These are phyloP conservation scores for Ascochyta lentis DNA, from an alignment of 2,329 filamentous ascomycete genomes.

Conservation along the genomic window DNA sequence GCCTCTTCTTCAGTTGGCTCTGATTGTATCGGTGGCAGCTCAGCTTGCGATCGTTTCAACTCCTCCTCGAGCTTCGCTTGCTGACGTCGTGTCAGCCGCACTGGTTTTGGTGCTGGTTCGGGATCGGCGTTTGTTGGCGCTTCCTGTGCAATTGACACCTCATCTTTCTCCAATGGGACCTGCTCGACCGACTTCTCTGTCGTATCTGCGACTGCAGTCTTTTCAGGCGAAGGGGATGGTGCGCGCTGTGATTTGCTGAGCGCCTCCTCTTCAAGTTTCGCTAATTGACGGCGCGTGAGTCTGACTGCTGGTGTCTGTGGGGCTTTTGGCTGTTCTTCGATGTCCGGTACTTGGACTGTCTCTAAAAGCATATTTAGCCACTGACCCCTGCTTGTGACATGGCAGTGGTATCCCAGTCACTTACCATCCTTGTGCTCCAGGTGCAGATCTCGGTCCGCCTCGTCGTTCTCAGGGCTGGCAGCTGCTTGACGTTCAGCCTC, in stretches of 20 bases:
- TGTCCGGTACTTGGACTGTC: conserved; percentile 25
- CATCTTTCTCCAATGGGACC: neutral
- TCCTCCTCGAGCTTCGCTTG: conserved; percentile 7
- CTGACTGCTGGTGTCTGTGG: conserved; percentile 39
- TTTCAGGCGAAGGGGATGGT: neutral
- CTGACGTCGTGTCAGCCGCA: conserved; percentile 6
- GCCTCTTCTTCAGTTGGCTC: conserved; percentile 7
- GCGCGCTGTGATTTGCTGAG: conserved; percentile 31
- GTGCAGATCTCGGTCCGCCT: conserved; percentile 28
- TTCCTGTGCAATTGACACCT: neutral
- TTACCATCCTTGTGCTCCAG: conserved; percentile 27
- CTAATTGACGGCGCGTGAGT: conserved; percentile 46
- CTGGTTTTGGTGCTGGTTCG: conserved; percentile 1
- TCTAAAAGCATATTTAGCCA: conserved; percentile 31
- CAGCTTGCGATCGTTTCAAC: neutral
- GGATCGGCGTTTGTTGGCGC: neutral
- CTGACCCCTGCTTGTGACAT: conserved; percentile 12
- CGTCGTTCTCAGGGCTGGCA: conserved; percentile 28
- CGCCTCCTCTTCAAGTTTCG: conserved; percentile 41
- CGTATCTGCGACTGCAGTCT: neutral
- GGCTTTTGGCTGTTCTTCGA: conserved; percentile 30
- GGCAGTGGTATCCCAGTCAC: conserved; percentile 15
- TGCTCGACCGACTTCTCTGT: neutral
- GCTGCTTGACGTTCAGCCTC: conserved; percentile 33
- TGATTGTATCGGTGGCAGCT: conserved; percentile 3